Base-by-base conservation (phyloP, 2,329 filamentous ascomycete genomes). In the Penicillium sp. region DNA sequence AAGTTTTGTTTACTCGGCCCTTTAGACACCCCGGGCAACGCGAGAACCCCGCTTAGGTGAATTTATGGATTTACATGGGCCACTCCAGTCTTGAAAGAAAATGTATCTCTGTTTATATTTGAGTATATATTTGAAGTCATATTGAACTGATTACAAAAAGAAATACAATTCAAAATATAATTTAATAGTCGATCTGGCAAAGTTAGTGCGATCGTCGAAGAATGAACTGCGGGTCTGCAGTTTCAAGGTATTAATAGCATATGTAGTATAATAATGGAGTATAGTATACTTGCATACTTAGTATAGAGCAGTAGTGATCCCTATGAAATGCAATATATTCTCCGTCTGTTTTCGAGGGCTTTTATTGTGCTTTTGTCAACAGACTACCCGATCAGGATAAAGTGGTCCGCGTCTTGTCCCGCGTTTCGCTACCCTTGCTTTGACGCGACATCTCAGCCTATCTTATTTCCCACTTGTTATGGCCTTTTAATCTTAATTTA, bases 331-430 rank as follows among this genome's bases (percentile, higher is more conserved):
- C 30, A 35, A 25, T 3, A 1, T 25, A 33, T 33, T 11, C 43
- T 5, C 17, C 19, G 8, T 45, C 28, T 28, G 9, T 31, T 8
- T 12, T 8, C 5, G 5, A 12, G 30, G 30, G 5, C 11, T 44
- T 35, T 11, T 45, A 45, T 54, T 35, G 30, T 26, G 25, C 8
- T 40, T 42, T 30, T 48, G 50, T 65, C 65, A 70, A 71, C 68
- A 69, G 41, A 70, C 59, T 71, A 58, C 69, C 67, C 51, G 60
- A 71, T 68, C 41, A 65, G 69, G 70, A 69, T 72, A 73, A 72
- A 73, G 70, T 73, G 69, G 66, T 63, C 58, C 64, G 62, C 63
- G 65, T 59, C 52, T 48, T 38, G 33, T 65, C 58, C 65, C 68
- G 67, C 67, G 66, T 69, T 54, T 63, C 64, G 58, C 44, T 54